Evolutionary conservation across 164 flowering plant genomes (phyloP).

Genomic region (Brasenia schreberi): DNA sequence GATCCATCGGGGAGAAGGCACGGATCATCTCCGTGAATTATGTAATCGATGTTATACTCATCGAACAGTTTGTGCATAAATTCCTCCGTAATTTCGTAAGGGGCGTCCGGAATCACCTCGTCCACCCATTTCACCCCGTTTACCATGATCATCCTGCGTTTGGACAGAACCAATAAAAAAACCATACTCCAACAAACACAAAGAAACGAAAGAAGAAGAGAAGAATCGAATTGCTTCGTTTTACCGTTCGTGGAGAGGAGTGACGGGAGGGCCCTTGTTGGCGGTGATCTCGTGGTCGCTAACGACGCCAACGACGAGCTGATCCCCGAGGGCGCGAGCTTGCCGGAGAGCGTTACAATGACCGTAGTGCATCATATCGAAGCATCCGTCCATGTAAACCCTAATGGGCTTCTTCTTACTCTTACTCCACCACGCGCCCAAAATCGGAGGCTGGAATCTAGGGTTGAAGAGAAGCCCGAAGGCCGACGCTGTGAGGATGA

Average conservation of each 20-base stretch:
- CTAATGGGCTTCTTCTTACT: conserved; percentile 50
- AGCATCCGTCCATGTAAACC: conserved; percentile 99
- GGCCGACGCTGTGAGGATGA: conserved; percentile 34
- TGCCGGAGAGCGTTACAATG: conserved; percentile 95
- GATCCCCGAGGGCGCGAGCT: conserved; percentile 90
- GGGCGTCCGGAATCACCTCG: conserved; percentile 93
- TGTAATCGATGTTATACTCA: conserved; percentile 83
- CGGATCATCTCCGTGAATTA: conserved; percentile 98
- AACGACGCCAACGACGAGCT: conserved; percentile 87
- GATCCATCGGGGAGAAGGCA: conserved; percentile 96
- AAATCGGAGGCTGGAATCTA: conserved; percentile 1
- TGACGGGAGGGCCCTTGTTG: conserved; percentile 94
- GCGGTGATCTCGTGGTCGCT: conserved; percentile 88
- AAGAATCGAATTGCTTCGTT: background rate
- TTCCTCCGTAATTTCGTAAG: conserved; percentile 90
- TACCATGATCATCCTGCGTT: conserved; percentile 79
- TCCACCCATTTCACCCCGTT: conserved; percentile 96
- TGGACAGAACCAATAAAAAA: background rate
- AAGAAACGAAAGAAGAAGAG: background rate
- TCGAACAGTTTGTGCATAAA: conserved; percentile 80
- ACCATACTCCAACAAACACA: background rate
- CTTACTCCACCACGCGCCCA: conserved; percentile 1
- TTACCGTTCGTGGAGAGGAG: conserved; percentile 77
- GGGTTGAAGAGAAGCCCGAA: conserved; percentile 18
- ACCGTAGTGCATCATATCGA: conserved; percentile 98